phyloP scores from a whole-genome alignment of 2,329 filamentous ascomycete species.

The Colletotrichum truncatum region DNA sequence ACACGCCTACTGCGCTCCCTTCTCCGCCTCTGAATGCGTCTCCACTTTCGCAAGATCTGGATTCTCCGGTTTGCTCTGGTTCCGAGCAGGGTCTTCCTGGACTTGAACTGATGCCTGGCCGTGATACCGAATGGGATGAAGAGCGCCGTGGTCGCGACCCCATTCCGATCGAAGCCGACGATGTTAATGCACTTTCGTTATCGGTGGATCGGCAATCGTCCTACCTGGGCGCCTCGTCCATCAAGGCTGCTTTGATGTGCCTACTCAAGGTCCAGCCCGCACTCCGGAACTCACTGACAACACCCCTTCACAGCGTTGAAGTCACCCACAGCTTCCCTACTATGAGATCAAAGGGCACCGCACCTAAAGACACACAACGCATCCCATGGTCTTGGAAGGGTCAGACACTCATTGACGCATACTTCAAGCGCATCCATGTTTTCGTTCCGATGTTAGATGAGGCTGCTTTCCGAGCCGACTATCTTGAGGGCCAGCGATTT shows the following conservation, averaged over 20 bases:
- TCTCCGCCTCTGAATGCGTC: constrained; percentile 63
- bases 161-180: constrained; percentile 72
- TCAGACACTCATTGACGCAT: constrained; percentile 76
- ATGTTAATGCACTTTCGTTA: constrained; percentile 65
- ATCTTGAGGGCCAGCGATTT: constrained; percentile 61
- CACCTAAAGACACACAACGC: constrained; percentile 56
- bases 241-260: constrained; percentile 78
- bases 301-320: constrained; percentile 56
- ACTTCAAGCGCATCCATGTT: constrained; percentile 77
- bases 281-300: constrained; percentile 54
- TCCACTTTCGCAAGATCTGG: constrained; percentile 56
- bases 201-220: constrained; percentile 67
- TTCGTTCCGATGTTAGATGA: constrained; percentile 81
- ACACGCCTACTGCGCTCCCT: constrained; percentile 52
- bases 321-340: constrained; percentile 55
- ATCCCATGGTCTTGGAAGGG: constrained; percentile 71
- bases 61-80: constrained; percentile 59
- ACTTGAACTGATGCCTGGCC: constrained; percentile 75
- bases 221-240: constrained; percentile 78
- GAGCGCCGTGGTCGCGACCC: constrained; percentile 62
- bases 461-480: constrained; percentile 71
- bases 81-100: constrained; percentile 57
- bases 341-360: constrained; percentile 51
- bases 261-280: constrained; percentile 68
- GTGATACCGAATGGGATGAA: constrained; percentile 75